Evolutionary conservation across 1,284 basidiomycete genomes (phyloP), one percentile per base, ranked within the genome.

Genomic region (Malassezia globosa): DNA sequence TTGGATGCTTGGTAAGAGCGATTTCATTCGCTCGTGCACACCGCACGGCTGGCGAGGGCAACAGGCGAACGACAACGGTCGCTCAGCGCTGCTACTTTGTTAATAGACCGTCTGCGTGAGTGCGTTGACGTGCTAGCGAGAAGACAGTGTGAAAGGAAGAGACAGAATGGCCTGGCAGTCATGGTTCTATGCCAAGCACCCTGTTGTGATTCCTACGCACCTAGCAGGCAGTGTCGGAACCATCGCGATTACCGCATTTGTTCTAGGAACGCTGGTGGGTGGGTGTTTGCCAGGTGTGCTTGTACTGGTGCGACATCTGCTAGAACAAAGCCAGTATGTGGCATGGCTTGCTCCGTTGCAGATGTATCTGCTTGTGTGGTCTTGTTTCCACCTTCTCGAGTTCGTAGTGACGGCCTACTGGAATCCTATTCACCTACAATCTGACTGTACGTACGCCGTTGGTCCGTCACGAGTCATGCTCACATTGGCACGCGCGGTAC

Each of bases 331-430:
- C 8, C 13, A 19, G 22, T 27, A 21, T 18, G 35, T 13, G 27
- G 41, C 41, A 33, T 16, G 16, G 29, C 29, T 31, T 13, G 21
- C 33, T n/a, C 56, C 58, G 35, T 46, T 69, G 7, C 35, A 51
- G 22, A 23, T 60, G 34, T 69, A 68, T 49, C 61, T 69, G 10
- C 18, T 49, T 1, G 39, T 45, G 4, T 68, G 60, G 64, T 38
- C 46, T 14, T 14, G 77, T 27, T 99, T 97, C 69, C 94, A 99
- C 67, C 84, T 89, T 79, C 81, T 80, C 31, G 94, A 99, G 72
- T 97, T 92, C 69, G 83, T 83, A 43, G 87, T 92, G 6, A 96
- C 94, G 4, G 89, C 90, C 1, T 85, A 85, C 16, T 97, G 87
- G 84, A 97, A 97, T 72, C 75, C 83, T 33, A 83, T 85, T 45